Conservation (phyloP, 1,284 basidiomycete genomes). For the Stygiomarasmius scandens region DNA sequence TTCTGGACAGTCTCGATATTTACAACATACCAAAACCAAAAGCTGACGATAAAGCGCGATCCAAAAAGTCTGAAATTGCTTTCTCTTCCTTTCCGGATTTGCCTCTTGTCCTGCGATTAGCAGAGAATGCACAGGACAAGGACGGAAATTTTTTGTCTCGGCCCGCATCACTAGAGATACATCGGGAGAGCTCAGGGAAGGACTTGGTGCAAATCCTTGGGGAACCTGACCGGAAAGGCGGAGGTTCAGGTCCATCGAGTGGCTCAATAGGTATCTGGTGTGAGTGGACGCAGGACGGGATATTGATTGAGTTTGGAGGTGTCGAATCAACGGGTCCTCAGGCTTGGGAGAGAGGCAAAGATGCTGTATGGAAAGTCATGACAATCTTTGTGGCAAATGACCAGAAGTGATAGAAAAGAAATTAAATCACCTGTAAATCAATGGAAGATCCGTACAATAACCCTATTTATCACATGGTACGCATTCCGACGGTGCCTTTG, state of each 20-base stretch:
- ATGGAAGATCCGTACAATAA: too few relatives aligned
- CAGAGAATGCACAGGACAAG: slow-evolving; percentile 37
- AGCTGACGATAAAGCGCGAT: slow-evolving; percentile 32
- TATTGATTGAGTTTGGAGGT: slow-evolving; percentile 85
- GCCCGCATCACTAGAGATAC: slow-evolving; percentile 47
- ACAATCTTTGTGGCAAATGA: slow-evolving; percentile 59
- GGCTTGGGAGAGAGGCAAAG: slow-evolving; percentile 84
- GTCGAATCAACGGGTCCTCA: slow-evolving; percentile 74
- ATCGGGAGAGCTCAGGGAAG: slow-evolving; percentile 63
- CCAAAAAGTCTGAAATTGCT: slow-evolving; percentile 41
- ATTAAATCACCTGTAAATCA: too few relatives aligned
- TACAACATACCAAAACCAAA: slow-evolving; percentile 60
- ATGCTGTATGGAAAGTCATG: slow-evolving; percentile 74
- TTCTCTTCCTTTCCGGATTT: slow-evolving; percentile 60
- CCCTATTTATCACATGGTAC: too few relatives aligned
- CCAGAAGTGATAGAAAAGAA: background rate
- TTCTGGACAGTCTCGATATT: slow-evolving; percentile 76
- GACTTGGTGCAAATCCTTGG: slow-evolving; percentile 75
- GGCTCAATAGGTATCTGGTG: slow-evolving; percentile 92
- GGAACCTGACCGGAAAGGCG: slow-evolving; percentile 86
- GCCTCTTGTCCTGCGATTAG: slow-evolving; percentile 48
- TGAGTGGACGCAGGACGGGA: slow-evolving; percentile 80
- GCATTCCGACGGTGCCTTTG: too few relatives aligned
- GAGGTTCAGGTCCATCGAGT: slow-evolving; percentile 76
- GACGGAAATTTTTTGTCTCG: slow-evolving; percentile 37